Conservation (phyloP, 2,329 filamentous ascomycete genomes). For the Cladosporium sp. region DNA sequence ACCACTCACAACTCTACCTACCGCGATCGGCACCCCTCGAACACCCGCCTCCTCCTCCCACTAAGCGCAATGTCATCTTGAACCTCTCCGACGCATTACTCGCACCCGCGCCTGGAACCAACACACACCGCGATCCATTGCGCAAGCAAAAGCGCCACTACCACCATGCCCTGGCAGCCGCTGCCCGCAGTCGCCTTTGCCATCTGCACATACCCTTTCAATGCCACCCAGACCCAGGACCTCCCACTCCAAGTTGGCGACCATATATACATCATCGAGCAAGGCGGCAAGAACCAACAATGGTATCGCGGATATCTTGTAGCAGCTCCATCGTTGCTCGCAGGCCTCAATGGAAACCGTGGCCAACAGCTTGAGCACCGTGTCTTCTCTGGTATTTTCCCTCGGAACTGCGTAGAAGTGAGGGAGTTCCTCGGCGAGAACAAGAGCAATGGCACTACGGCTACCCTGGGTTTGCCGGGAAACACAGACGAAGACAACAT, state of each 20-base stretch:
- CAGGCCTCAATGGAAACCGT: slow-evolving; percentile 84
- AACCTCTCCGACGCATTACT: neutral
- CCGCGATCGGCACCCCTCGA: neutral
- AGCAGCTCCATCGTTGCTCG: slow-evolving; percentile 87
- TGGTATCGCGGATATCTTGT: slow-evolving; percentile 97
- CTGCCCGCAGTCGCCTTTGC: slow-evolving; percentile 97
- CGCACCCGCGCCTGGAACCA: neutral
- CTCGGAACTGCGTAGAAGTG: slow-evolving; percentile 89
- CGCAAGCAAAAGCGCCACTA: neutral
- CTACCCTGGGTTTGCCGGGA: neutral
- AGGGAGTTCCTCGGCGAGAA: slow-evolving; percentile 83
- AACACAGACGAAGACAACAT: slow-evolving; percentile 21
- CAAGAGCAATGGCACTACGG: slow-evolving; percentile 43
- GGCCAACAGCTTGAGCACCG: slow-evolving; percentile 92
- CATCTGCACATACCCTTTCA: slow-evolving; percentile 92
- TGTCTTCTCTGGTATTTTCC: slow-evolving; percentile 98
- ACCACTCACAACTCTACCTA: neutral
- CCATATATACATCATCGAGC: slow-evolving; percentile 97
- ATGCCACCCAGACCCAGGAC: slow-evolving; percentile 81
- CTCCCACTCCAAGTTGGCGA: slow-evolving; percentile 96
- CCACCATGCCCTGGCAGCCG: slow-evolving; percentile 88
- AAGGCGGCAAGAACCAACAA: slow-evolving; percentile 78
- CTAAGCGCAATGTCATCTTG: slow-evolving; percentile 9
- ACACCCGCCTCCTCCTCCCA: neutral
- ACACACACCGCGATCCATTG: neutral